Percentiles rank a stretch among this genome's conserved stretches.
Evolutionary conservation across 768 basidiomycete species (phyloP).

Genomic region (Boletus rubescentipes): DNA sequence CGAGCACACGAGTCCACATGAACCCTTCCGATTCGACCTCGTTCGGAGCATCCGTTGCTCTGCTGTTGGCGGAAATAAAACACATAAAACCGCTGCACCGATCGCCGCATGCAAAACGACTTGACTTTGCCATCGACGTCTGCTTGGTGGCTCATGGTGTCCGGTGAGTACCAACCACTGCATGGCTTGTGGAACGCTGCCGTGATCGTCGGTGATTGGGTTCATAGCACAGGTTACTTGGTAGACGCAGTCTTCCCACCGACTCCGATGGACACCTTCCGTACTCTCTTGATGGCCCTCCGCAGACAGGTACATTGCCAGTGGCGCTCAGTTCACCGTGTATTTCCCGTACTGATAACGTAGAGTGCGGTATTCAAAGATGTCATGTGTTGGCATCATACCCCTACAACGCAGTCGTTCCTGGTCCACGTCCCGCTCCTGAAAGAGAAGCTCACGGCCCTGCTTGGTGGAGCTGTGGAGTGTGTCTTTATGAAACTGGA

Average conservation of each 20-base stretch:
- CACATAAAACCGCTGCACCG: constrained; percentile 8
- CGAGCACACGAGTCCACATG: constrained; percentile 4
- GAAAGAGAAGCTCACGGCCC: constrained; percentile 2
- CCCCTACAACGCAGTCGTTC: constrained; percentile 51
- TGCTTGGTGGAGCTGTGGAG: neutral
- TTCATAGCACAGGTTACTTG: constrained; percentile 42
- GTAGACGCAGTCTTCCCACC: constrained; percentile 45
- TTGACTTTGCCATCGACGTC: constrained; percentile 40
- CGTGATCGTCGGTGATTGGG: neutral
- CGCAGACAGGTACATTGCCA: constrained; percentile 34
- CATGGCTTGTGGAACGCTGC: neutral
- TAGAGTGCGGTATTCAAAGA: constrained; percentile 35
- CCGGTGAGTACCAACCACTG: constrained; percentile 33
- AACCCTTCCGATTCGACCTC: neutral
- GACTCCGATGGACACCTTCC: constrained; percentile 35
- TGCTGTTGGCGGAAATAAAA: constrained; percentile 16
- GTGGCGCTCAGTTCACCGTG: constrained; percentile 5
- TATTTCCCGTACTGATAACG: neutral
- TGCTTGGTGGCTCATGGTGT: constrained; percentile 42
- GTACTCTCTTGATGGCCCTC: constrained; percentile 38
- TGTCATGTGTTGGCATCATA: constrained; percentile 48
- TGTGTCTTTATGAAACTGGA: constrained; percentile 24
- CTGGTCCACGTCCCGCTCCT: constrained; percentile 43
- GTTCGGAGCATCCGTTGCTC: constrained; percentile 19
- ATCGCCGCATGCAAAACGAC: constrained; percentile 11